Evolutionary conservation across 495 filamentous ascomycete genomes (phyloP), one percentile per base, ranked within the genome.

Genomic region (Beverwykella pulmonaria): DNA sequence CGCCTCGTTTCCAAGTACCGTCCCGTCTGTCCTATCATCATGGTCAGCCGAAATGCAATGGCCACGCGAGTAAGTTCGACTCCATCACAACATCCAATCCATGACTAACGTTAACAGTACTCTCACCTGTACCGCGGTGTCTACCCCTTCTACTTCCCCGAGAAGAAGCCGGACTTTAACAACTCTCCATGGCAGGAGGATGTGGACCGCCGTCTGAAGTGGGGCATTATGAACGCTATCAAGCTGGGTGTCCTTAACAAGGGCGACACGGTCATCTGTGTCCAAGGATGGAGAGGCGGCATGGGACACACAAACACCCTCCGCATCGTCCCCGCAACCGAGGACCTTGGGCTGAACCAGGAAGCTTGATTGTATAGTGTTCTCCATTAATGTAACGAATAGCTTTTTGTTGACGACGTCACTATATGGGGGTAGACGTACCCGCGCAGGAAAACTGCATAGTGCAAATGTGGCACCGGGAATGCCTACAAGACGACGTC

Each of bases 11-110:
- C 94, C 79, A 98, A 98, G 83, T 98, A 98, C 81, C 89, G 94
- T 73, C 94, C 94, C 27, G 92, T 97, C 56, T 97, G 94, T 87
- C 94, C 94, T 55, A 96, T 98, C 77, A 88, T 98, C 81, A 98
- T 97, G 94, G 88, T 98, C 70, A 95, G 92, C 61, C 87, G 95
- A 63, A 97, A 90, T 77, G 75, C 87, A 23, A 85, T 83, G 52
- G 92, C 95, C 47, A 88, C 92, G 34, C 82, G 94, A 54, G 84
- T 87, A 79, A 77, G 82, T 79, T 65, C 12, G 19, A 10, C 32
- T 23, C 10, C 17, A 6, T 1, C 2, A 22, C 9, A 26, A 36
- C 15, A n/a, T n/a, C 22, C 53, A 20, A 17, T 44, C 34, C 20
- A 44, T 36, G 48, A 48, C 50, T 30, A 39, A 63, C 34, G 34